Evolutionary conservation across 176 grass and related monocot genomes (phyloP), one percentile per base, ranked within the genome.

Genomic region (Otatea glauca): DNA sequence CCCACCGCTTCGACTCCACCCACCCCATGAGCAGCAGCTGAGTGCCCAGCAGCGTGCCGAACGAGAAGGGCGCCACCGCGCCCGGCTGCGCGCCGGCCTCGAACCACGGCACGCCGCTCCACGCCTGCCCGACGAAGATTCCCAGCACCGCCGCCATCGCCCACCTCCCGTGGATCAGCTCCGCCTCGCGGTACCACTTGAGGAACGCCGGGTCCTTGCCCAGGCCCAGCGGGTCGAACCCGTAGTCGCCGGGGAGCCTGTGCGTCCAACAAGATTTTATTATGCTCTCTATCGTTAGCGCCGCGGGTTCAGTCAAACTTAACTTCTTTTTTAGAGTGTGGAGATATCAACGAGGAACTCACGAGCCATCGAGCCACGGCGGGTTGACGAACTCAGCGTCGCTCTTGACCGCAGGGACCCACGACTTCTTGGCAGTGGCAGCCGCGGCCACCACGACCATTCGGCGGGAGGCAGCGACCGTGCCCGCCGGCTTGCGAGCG

Each of bases 1-100:
- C 96, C 96, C 96, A 98, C n/a, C 96, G 89, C 91, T 98, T 98
- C 1, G 96, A 92, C 80, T 98, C 96, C 5, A 98, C 96, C 96
- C 96, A 95, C 7, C 96, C 96, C 96, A 98, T 98, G 41, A 98
- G 96, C 80, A 98, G 67, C 76, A 98, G 89, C 85, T 95, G 93
- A 35, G 93, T 99, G 68, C 93, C 96, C 1, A 99, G 89, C 16
- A 99, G 96, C 20, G 93, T 72, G 2, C 96, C 96, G 86, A 98
- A 98, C 38, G 96, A 98, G 87, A 98, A 99, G 84, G 93, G 96
- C 63, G 96, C 93, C 55, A 96, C 61, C 69, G 96, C 96, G 58
- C 91, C 86, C 0, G 93, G 96, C 80, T 95, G 89, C 1, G 96
- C 93, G 72, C 96, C 96, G 54, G 96, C 96, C 84, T 95, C 83